Percentiles rank a stretch among this genome's conserved stretches.
Conservation (phyloP, 2,329 filamentous ascomycete genomes). For the Pseudofabraea citricarpa region DNA sequence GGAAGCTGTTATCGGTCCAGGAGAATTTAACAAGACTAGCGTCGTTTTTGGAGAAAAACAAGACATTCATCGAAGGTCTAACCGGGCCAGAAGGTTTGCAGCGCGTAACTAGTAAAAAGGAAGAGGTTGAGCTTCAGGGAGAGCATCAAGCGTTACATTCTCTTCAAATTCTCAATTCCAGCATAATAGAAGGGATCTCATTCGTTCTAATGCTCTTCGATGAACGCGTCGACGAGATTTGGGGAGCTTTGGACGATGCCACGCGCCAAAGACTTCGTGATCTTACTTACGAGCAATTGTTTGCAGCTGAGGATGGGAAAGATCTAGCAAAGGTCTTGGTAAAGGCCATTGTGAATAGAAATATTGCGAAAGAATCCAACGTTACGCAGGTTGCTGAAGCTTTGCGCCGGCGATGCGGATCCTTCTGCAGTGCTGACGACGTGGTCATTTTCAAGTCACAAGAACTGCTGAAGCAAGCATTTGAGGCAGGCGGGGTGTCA, state of each 20-base stretch:
- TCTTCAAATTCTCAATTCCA: slow-evolving; percentile 77
- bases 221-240: slow-evolving; percentile 85
- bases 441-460: slow-evolving; percentile 98
- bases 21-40: slow-evolving; percentile 74
- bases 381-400: slow-evolving; percentile 96
- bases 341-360: slow-evolving; percentile 96
- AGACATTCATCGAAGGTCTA: slow-evolving; percentile 85
- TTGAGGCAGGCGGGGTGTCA: slow-evolving; percentile 69
- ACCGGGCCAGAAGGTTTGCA: slow-evolving; percentile 86
- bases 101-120: slow-evolving; percentile 73
- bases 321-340: slow-evolving; percentile 91
- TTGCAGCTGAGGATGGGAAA: slow-evolving; percentile 73
- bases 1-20: slow-evolving; percentile 73
- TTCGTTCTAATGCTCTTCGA: slow-evolving; percentile 95
- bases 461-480: slow-evolving; percentile 85
- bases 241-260: slow-evolving; percentile 66
- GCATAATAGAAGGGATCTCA: slow-evolving; percentile 93
- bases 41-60: slow-evolving; percentile 82
- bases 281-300: slow-evolving; percentile 84
- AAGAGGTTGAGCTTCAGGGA: slow-evolving; percentile 86
- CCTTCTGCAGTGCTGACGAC: slow-evolving; percentile 95
- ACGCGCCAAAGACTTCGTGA: slow-evolving; percentile 65
- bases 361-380: slow-evolving; percentile 94
- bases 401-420: slow-evolving; percentile 85
- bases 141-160: slow-evolving; percentile 91